Evolutionary conservation across 1,139 yeast genomes (phyloP), one percentile per base, ranked within the genome.

Genomic region (Kazachstania sp.): DNA sequence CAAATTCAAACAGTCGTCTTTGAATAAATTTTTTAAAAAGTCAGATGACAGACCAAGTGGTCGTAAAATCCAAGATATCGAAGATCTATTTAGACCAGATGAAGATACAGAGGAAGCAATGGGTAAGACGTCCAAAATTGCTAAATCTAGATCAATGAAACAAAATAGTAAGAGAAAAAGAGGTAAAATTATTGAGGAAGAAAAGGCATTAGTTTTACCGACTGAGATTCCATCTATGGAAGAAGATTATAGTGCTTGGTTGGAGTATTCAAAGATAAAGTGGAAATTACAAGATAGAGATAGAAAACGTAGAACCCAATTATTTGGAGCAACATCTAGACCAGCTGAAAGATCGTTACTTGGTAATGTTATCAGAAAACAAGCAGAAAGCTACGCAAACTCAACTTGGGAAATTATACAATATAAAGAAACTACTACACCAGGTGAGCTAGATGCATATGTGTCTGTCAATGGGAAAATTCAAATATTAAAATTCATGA

Each of bases 331-430:
- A 28, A 70, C 72, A 32, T 66, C 75, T 13, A 75, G 73, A 30
- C 62, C 79, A 0, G 70, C 81, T 1, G 68, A 53, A 45, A 61
- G 72, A 51, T 59, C 67, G 9, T 75, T 79, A 5, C 79, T 88
- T 41, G 86, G 92, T 6, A 77, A 78, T 28, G 73, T 87, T 69
- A 71, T 88, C 44, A 76, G 85, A 50, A 77, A 77, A 49, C 95
- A 86, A 59, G 95, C 95, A 0, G 95, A 84, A 59, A 73, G 70
- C 60, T 79, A 83, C 58, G 86, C 86, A 11, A 84, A 82, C 4
- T 71, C 85, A 0, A 76, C 82, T 39, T 92, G 98, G 97, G 88
- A 88, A 54, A 74, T 92, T 43, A 67, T 92, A 44, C 92, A 88
- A 58, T 81, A 86, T 57, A 75, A 77, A 49, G 63, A 71, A 3